Evolutionary conservation across 805 yeast species (phyloP), one percentile per base, ranked within the genome.

Genomic region (Teunomyces tritomae): DNA sequence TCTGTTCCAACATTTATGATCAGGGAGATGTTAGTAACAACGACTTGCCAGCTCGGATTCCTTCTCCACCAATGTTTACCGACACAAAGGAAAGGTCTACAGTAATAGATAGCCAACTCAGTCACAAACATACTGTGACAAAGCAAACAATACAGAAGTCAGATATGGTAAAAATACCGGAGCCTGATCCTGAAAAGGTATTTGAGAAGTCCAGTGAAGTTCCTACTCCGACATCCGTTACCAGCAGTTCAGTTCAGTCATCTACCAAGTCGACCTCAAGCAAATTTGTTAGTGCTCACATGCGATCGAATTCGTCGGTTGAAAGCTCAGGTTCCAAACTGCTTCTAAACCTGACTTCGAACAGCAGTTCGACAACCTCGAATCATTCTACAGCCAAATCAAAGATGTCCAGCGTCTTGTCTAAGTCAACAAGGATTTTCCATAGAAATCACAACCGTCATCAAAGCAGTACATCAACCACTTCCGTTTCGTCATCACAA

Each of bases 391-490:
- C 17, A n/a, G 41, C 39, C 5, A 26, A 33, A 16, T 45, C 54
- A 29, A 49, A 51, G 30, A 50, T 64, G 61, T 57, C 59, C 39
- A 59, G 49, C 30, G 63, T 62, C 4, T 48, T 65, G 20, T 58
- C 65, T 6, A 65, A 63, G 46, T 63, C 68, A 4, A 48, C 65
- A 2, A 54, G 60, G 32, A 51, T 64, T 7, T 64, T 65, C 43
- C 68, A 63, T 41, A 54, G 65, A 43, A 53, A 46, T 33, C 54
- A 52, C 34, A 56, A 45, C 40, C 55, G 51, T 35, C 50, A 48
- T 16, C 48, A 40, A 26, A 7, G 35, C 32, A 41, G 48, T 10
- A 13, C 28, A 16, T 8, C 47, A 8, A 20, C 28, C 10, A 26
- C 45, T 32, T 16, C 43, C 34, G 16, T 24, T 27, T n/a, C 28